Percentiles rank a stretch among this genome's conserved stretches.
Conservation (phyloP, 1,284 basidiomycete species). For the Taiwanofungus camphoratus region DNA sequence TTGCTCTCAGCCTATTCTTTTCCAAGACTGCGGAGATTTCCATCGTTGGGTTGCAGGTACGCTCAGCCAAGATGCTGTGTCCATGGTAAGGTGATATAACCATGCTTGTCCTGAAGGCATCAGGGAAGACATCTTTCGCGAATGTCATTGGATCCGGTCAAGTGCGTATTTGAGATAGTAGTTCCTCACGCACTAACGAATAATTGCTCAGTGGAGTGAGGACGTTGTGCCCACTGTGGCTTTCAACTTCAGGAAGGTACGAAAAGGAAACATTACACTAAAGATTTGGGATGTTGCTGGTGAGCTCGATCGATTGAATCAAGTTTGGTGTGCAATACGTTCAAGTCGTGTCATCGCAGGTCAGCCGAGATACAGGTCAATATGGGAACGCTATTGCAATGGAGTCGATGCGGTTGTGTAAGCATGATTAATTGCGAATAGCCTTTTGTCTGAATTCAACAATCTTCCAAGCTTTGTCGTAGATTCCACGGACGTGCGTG, state of each 20-base stretch:
- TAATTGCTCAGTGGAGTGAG: constrained; percentile 68
- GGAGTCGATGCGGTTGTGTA: constrained; percentile 94
- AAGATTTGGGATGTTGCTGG: constrained; percentile 95
- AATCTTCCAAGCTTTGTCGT: constrained; percentile 72
- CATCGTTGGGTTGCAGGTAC: constrained; percentile 87
- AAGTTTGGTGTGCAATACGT: not conserved
- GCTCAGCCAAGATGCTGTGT: constrained; percentile 8
- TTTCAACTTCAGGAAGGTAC: constrained; percentile 82
- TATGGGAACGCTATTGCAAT: constrained; percentile 95
- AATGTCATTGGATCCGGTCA: constrained; percentile 87
- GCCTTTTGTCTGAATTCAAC: not conserved
- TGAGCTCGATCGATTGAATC: constrained; percentile 19
- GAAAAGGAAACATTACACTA: constrained; percentile 86
- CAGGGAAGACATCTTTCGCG: constrained; percentile 92
- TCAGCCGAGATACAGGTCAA: constrained; percentile 89
- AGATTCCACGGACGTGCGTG: constrained; percentile 78
- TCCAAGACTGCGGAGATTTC: constrained; percentile 90
- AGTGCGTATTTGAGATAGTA: constrained; percentile 33
- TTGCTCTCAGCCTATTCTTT: constrained; percentile 64
- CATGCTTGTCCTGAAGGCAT: constrained; percentile 52
- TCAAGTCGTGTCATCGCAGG: constrained; percentile 38
- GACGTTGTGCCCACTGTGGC: constrained; percentile 93
- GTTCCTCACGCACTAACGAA: not conserved
- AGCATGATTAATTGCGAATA: constrained; percentile 27
- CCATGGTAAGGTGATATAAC: constrained; percentile 3